Evolutionary conservation across 768 basidiomycete genomes (phyloP).

Genomic region (Asterophora parasitica): DNA sequence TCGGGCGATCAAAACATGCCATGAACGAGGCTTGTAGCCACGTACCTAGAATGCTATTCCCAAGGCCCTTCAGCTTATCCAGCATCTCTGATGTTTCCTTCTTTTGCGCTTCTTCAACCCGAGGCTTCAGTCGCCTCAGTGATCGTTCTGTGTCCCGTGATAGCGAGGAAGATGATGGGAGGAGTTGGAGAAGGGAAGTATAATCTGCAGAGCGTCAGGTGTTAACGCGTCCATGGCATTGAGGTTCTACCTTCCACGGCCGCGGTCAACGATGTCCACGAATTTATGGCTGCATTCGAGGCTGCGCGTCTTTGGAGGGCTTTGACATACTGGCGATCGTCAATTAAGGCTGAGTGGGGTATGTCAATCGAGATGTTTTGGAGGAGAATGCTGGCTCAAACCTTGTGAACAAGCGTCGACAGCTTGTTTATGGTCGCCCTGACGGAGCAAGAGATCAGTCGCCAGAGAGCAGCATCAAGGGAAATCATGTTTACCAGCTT

Average conservation of each 20-base stretch:
- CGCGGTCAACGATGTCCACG: conserved; percentile 78
- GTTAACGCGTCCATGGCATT: not conserved
- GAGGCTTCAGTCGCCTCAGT: conserved; percentile 55
- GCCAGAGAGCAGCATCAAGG: not conserved
- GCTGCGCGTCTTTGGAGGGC: conserved; percentile 85
- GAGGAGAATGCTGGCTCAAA: conserved; percentile 16
- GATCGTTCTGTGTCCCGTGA: conserved; percentile 41
- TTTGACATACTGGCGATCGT: conserved; percentile 84
- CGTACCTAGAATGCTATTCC: conserved; percentile 83
- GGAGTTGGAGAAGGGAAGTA: conserved; percentile 57
- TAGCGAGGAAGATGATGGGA: conserved; percentile 53
- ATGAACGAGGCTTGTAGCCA: not conserved
- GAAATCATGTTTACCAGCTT: conserved; percentile 55
- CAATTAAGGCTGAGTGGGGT: conserved; percentile 44
- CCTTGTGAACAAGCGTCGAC: conserved; percentile 81
- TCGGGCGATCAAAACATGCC: not conserved
- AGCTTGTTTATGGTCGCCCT: conserved; percentile 78
- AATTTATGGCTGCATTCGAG: conserved; percentile 73
- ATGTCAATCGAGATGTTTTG: conserved; percentile 39
- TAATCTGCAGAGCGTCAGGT: conserved; percentile 55
- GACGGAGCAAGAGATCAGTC: conserved; percentile 7
- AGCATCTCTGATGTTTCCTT: conserved; percentile 89
- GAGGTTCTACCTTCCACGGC: conserved; percentile 72
- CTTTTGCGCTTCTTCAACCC: conserved; percentile 74
- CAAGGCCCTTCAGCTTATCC: conserved; percentile 86